phyloP scores from a whole-genome alignment of 2,329 filamentous ascomycete genomes.

The Grosmannia huntii region DNA sequence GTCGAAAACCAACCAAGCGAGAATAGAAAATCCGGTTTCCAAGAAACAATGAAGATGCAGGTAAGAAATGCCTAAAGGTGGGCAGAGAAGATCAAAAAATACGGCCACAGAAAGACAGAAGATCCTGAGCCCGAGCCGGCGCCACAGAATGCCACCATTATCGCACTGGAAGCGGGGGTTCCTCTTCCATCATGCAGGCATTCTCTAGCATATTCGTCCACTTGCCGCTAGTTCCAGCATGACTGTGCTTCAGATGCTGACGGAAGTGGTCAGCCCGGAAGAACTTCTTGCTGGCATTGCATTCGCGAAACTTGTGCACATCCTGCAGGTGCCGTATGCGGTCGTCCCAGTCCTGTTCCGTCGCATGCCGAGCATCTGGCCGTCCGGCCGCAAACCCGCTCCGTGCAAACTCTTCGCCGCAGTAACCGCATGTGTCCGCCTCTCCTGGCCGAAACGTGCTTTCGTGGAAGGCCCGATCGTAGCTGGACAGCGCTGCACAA shows the following conservation, averaged over 20 bases:
- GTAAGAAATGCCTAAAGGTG: background rate
- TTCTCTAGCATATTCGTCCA: slow-evolving; percentile 98
- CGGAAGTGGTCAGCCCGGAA: slow-evolving; percentile 95
- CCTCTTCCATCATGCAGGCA: slow-evolving; percentile 86
- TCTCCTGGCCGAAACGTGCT: slow-evolving; percentile 54
- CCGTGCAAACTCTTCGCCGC: slow-evolving; percentile 72
- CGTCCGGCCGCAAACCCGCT: slow-evolving; percentile 28
- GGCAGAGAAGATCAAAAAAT: background rate
- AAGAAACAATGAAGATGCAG: background rate
- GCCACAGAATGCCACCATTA: slow-evolving; percentile 9
- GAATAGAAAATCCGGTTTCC: background rate
- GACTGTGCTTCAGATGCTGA: slow-evolving; percentile 95
- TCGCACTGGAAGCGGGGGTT: slow-evolving; percentile 41
- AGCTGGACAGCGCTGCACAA: slow-evolving; percentile 70
- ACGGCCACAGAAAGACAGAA: background rate
- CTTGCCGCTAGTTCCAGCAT: slow-evolving; percentile 89
- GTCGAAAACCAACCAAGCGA: background rate
- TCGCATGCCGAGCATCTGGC: slow-evolving; percentile 33
- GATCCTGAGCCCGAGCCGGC: background rate
- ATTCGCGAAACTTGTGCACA: slow-evolving; percentile 93
- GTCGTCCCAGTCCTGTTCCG: slow-evolving; percentile 77
- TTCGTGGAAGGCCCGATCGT: slow-evolving; percentile 75
- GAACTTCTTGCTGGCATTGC: slow-evolving; percentile 97
- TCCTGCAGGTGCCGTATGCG: slow-evolving; percentile 79
- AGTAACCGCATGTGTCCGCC: slow-evolving; percentile 83